Evolutionary conservation across 225 moss, liverwort and hornwort genomes (phyloP), one percentile per base, ranked within the genome.

Genomic region (Physcomitrellopsis africana): DNA sequence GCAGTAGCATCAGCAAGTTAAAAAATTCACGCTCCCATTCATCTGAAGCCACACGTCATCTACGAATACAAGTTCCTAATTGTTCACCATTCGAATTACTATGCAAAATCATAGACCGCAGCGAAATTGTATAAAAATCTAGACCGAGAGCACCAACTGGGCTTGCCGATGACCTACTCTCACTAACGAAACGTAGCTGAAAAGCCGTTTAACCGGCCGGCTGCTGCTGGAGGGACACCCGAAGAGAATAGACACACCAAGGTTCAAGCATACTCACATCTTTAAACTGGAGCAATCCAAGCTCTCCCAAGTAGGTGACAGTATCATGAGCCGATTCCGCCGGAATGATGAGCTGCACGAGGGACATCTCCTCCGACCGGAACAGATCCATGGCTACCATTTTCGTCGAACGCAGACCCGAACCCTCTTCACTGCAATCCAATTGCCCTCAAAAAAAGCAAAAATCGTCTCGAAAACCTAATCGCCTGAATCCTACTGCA

Each of bases 321-420:
- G 96, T 97, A 57, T 93, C 92, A 71, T 93, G 97, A 16, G 97
- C 97, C 0, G 97, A 99, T 79, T 99, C 94, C 42, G 97, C 91
- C 14, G 97, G 94, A 51, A 99, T 92, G 82, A 97, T 94, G 56
- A 97, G 91, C 86, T 94, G 94, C 72, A 97, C 90, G 57, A 97
- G 83, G 7, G 87, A 87, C 97, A 99, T 99, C 85, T 99, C 93
- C 90, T 93, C 83, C 47, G 94, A 99, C 70, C 94, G 93, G 80
- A 93, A 93, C 26, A 99, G 87, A 90, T 94, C 97, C 97, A 99
- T 93, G 80, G 75, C 68, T 82, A 84, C 89, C 93, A 92, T 93
- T 79, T 76, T 84, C 18, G 0, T 22, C 71, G n/a, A 22, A 63
- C 81, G 58, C 17, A 26, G 32, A 67, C 59, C 67, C 57, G 70